These are phyloP conservation scores for Turnera subulata DNA, from an alignment of 345 rosid genomes.

Conservation along the genomic window DNA sequence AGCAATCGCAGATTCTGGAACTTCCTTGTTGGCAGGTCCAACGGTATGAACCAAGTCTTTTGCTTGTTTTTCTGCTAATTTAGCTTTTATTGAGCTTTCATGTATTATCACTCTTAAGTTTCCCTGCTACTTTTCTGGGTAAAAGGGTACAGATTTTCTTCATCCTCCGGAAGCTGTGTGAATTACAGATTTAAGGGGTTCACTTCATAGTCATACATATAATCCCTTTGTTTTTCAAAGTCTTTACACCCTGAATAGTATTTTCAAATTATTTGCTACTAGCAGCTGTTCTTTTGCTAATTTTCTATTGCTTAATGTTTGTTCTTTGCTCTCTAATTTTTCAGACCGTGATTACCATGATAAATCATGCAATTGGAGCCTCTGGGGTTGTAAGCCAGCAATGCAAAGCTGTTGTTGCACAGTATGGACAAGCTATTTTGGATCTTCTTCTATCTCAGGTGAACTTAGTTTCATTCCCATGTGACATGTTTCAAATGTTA, in stretches of 20 bases:
- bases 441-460: constrained; percentile 29
- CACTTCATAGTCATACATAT: neutral
- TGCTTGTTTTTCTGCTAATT: neutral
- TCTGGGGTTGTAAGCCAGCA: constrained; percentile 27
- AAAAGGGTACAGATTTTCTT: too few relatives aligned
- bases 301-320: neutral
- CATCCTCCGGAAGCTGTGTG: too few relatives aligned
- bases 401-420: constrained; percentile 26
- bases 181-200: too few relatives aligned
- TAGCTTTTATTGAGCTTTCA: neutral
- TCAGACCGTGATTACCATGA: constrained; percentile 29
- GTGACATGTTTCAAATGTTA: neutral
- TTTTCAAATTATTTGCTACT: too few relatives aligned
- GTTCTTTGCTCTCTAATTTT: neutral
- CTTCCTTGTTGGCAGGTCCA: constrained; percentile 35
- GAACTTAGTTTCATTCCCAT: neutral
- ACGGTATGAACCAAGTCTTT: constrained; percentile 14
- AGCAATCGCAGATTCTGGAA: constrained; percentile 33
- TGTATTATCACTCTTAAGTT: too few relatives aligned
- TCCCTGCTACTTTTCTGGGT: too few relatives aligned
- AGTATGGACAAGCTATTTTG: constrained; percentile 23
- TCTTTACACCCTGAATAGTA: neutral
- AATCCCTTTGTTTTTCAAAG: neutral
- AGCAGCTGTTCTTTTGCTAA: neutral
- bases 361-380: constrained; percentile 31